Evolutionary conservation across 352 stramenopile species (phyloP), one percentile per base, ranked within the genome.

Genomic region (Phytophthora pisi): DNA sequence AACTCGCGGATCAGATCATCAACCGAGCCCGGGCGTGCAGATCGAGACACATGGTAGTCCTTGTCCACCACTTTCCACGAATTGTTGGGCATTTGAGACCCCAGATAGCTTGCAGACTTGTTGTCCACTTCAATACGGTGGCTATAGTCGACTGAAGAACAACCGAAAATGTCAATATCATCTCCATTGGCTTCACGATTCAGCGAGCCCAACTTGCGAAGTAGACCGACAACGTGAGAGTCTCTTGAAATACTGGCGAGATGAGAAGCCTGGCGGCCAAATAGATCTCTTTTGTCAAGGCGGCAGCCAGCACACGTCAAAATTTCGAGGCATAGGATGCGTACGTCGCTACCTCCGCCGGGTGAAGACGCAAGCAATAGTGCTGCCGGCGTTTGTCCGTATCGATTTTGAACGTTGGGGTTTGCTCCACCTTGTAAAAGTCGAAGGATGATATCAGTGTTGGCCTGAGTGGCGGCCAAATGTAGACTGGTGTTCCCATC

Each of bases 401-500:
- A 92, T 5, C 87, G 74, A 38, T 96, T 95, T 50, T 80, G 77
- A 28, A 56, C 43, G 58, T 92, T 91, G 8, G 80, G 68, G 34
- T 89, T 76, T 13, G 77, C 89, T 13, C 86, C 82, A 34, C 70
- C 64, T 10, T 88, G 72, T 6, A 95, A 53, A 6, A 96, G 60
- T 5, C 74, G 61, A 4, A 82, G 59, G 26, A 95, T 77, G 42
- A 93, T 82, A 18, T 84, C 71, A 5, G 74, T 38, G 36, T 88
- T 66, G 6, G 72, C 66, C 11, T 74, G 51, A 28, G 74, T 36
- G 3, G 84, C 76, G 23, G 89, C 87, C 10, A 95, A 62, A 43
- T 96, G 89, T 9, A 96, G 66, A 66, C 83, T 88, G 8, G 86
- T 93, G 51, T 89, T 75, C 24, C 82, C 82, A 20, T 96, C 76